Percentiles rank a stretch among this genome's conserved stretches.
These are phyloP conservation scores for Holtermannia corniformis DNA, from an alignment of 768 basidiomycete genomes.

Conservation along the genomic window DNA sequence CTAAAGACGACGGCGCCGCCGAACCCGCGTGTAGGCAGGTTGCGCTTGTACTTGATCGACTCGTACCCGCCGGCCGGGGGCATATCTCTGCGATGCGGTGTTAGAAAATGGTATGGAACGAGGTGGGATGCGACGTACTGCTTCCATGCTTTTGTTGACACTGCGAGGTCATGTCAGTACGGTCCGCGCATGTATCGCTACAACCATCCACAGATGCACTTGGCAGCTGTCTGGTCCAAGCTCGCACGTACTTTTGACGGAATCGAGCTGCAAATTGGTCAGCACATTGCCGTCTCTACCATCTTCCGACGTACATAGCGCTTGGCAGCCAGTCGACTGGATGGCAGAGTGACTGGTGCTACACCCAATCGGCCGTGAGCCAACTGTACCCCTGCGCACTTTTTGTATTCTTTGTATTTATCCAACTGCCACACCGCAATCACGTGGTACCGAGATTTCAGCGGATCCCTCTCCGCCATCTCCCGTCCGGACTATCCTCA, in stretches of 20 bases:
- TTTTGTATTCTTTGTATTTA: not conserved
- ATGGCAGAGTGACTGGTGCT: too few relatives aligned
- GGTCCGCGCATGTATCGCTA: too few relatives aligned
- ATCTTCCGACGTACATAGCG: too few relatives aligned
- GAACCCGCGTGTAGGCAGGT: constrained; percentile 64
- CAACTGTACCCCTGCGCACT: too few relatives aligned
- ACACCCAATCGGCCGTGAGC: too few relatives aligned
- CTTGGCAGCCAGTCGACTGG: too few relatives aligned
- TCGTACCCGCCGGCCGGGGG: constrained; percentile 91
- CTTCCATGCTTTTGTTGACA: not conserved
- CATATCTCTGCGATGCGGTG: constrained; percentile 61
- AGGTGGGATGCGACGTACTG: too few relatives aligned
- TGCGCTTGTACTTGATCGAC: constrained; percentile 86
- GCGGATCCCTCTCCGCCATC: not conserved
- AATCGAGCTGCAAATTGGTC: too few relatives aligned
- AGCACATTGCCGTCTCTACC: not conserved
- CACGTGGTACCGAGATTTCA: not conserved
- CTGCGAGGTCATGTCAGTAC: not conserved
- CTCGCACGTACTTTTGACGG: not conserved
- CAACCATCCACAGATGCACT: too few relatives aligned
- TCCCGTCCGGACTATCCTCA: not conserved
- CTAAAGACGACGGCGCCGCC: constrained; percentile 73
- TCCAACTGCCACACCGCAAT: not conserved
- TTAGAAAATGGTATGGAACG: not conserved
- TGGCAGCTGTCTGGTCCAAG: not conserved